Percentiles rank a stretch among this genome's conserved stretches.
phyloP scores from a whole-genome alignment of 1,139 yeast species.

The Lodderomyces orthopsilosis region DNA sequence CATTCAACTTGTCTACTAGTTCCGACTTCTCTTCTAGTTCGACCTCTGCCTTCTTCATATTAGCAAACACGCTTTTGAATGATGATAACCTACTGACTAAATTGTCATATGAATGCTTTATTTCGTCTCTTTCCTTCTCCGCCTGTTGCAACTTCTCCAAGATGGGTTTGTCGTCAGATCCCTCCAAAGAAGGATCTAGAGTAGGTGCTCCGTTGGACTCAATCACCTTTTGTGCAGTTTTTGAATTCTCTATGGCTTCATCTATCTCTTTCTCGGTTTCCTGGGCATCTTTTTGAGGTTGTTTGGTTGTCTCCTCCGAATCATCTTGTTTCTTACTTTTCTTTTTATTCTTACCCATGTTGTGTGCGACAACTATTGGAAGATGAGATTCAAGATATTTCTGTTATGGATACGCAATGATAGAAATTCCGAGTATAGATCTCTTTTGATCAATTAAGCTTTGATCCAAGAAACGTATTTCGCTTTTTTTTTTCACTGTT shows the following conservation, averaged over 20 bases:
- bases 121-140: constrained; percentile 57
- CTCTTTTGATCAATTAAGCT: too few relatives aligned
- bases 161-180: neutral
- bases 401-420: neutral
- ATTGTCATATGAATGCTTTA: constrained; percentile 71
- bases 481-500: neutral
- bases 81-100: constrained; percentile 71
- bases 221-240: neutral
- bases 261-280: constrained; percentile 1
- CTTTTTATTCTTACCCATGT: neutral
- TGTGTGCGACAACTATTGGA: neutral
- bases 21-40: constrained; percentile 63
- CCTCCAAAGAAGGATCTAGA: neutral
- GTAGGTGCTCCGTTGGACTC: neutral
- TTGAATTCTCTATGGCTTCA: neutral
- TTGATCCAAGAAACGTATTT: neutral
- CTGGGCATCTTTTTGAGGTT: neutral
- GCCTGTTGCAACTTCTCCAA: constrained; percentile 12
- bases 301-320: neutral
- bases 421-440: too few relatives aligned
- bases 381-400: neutral
- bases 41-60: constrained; percentile 72
- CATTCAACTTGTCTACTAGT: constrained; percentile 24
- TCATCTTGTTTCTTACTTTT: neutral
- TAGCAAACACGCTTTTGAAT: constrained; percentile 73